Base-by-base conservation (phyloP, 208 protist genomes). In the Leishmania martiniquensis region DNA sequence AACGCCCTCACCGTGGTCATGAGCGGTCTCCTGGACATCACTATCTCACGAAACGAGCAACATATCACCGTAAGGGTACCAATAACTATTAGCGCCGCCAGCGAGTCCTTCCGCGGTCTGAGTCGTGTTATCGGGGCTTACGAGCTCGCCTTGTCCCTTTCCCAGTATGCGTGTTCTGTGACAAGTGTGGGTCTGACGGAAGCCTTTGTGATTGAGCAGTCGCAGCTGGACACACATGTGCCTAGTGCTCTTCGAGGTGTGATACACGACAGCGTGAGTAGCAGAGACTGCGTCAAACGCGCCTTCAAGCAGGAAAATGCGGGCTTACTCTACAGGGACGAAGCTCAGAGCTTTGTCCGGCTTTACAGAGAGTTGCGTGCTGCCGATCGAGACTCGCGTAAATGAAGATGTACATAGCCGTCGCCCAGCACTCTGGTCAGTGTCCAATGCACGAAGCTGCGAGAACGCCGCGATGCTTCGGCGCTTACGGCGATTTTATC, bases 151-250 rank as follows among this genome's bases (percentile, higher is more conserved):
- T 82, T 85, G 25, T 84, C 72, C 22, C 80, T 91, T 12, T 77
- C 89, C 4, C 90, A 96, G 74, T 95, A 94, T 76, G 85, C 76
- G 1, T 93, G 84, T 65, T 94, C 90, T 1, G 89, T 91, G 2
- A 93, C 87, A 34, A 96, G 93, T 65, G 91, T 93, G 65, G 91
- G 92, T 0, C 68, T 95, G 7, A 91, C 91, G 9, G 90, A 97
- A 72, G 93, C 91, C 34, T 91, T 90, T 69, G 81, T 93, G 4
- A 82, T 97, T 34, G 85, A 94, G 22, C 72, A 74, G 49, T 55
- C 84, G 13, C 83, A 85, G 60, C 75, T 96, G 37, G 87, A 95
- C 63, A 59, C 77, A 5, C 49, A 88, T 12, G 67, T 97, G 49
- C 85, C 93, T 9, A 25, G 75, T 15, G 86, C 90, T 62, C 81